Evolutionary conservation across 2,329 filamentous ascomycete genomes (phyloP), one percentile per base, ranked within the genome.

Genomic region (Coniochaeta ligniaria): DNA sequence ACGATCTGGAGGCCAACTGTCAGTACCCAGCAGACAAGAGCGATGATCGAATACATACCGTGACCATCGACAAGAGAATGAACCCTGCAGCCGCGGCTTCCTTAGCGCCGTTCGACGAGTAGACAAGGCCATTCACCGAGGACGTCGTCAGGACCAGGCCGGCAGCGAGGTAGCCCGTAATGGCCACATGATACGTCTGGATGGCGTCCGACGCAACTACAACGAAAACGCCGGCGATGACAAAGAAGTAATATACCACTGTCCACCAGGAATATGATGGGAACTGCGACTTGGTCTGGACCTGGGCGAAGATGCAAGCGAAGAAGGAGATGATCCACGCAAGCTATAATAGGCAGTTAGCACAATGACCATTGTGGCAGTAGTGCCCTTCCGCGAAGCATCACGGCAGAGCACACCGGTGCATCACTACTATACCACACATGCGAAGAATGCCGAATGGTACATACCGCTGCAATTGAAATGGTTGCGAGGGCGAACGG

Each of bases 241-340:
- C 81, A 73, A 91, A 91, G 59, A 98, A 80, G 80, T 90, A 91
- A 76, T 92, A 98, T 62, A 91, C 88, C 60, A 92, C 80, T 1
- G 89, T 84, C 90, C 94, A 99, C 94, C 95, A 99, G 24, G 90
- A 87, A 74, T 92, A 97, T 65, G 92, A 90, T 16, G 92, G 92
- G 69, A 92, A 96, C 4, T 9, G 4, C 28, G 72, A 71, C 59
- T 75, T 76, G 58, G 75, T 77, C 61, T 82, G 75, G 47, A 83
- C 70, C 61, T 84, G 80, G 45, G 88, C 87, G 67, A 97, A 86
- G 71, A 96, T 88, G 63, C 91, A 94, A 64, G 88, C 83, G 70
- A 98, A 84, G 74, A 98, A 96, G 54, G 92, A 86, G 70, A 99
- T 96, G 66, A 96, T 75, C 95, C 95, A 99, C 62, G 93, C 94